Evolutionary conservation across 2,329 filamentous ascomycete genomes (phyloP).

Genomic region (Pseudocercospora fuligena): DNA sequence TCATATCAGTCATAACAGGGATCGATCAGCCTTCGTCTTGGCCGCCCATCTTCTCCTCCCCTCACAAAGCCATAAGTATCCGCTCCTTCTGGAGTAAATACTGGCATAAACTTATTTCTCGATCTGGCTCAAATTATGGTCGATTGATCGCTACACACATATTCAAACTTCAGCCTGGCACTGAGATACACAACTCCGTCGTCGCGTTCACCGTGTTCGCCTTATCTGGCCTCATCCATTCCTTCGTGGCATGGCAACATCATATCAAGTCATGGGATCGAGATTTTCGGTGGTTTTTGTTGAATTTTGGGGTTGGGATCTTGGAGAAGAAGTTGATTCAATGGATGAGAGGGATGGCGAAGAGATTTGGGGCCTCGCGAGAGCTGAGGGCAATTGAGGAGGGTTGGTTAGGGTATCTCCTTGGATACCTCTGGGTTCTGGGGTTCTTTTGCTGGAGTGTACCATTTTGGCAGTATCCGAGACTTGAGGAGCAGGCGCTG

Average conservation of each 20-base stretch:
- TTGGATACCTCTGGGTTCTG: not conserved
- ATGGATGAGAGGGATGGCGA: not conserved
- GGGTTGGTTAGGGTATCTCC: not conserved
- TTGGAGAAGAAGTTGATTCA: not conserved
- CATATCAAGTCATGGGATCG: not conserved
- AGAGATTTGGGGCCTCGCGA: not conserved
- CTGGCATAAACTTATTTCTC: not conserved
- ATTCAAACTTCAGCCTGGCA: not conserved
- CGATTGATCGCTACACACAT: not conserved
- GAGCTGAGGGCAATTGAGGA: not conserved
- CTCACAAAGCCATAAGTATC: not conserved
- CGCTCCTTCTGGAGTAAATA: not conserved
- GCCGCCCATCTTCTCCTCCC: not conserved
- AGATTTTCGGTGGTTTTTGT: not conserved
- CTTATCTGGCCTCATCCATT: not conserved
- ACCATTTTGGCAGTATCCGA: not conserved
- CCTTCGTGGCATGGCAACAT: not conserved
- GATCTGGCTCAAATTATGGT: not conserved
- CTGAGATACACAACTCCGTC: not conserved
- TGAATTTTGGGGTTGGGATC: not conserved
- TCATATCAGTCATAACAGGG: not conserved
- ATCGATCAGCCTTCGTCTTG: not conserved
- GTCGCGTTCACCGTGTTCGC: not conserved
- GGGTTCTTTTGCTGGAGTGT: not conserved
- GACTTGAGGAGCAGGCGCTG: not conserved